phyloP scores from a whole-genome alignment of 2,329 filamentous ascomycete genomes.

The Aspergillus udagawae region DNA sequence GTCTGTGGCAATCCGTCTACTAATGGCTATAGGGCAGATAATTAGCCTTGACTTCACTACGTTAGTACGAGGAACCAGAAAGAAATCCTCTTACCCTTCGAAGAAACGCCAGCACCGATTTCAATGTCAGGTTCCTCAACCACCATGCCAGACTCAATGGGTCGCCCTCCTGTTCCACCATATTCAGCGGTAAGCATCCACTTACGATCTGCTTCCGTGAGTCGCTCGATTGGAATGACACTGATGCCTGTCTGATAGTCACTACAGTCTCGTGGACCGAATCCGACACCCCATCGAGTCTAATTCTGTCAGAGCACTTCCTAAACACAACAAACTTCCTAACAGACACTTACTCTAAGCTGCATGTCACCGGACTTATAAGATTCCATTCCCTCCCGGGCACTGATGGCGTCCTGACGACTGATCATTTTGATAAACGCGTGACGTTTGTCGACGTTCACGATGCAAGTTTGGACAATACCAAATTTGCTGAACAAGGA shows the following conservation, averaged over 20 bases:
- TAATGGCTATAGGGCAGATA: slow-evolving; percentile 40
- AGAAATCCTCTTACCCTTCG: slow-evolving; percentile 60
- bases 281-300: slow-evolving; percentile 97
- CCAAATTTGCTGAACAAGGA: slow-evolving; percentile 77
- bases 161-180: slow-evolving; percentile 81
- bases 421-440: slow-evolving; percentile 99
- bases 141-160: slow-evolving; percentile 77
- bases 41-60: neutral
- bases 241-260: slow-evolving; percentile 92
- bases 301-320: slow-evolving; percentile 38
- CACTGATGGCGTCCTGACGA: slow-evolving; percentile 75
- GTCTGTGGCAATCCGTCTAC: slow-evolving; percentile 49
- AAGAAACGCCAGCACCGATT: slow-evolving; percentile 94
- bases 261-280: slow-evolving; percentile 93
- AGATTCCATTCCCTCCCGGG: slow-evolving; percentile 84
- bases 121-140: slow-evolving; percentile 98
- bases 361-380: slow-evolving; percentile 68
- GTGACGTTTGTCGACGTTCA: slow-evolving; percentile 96
- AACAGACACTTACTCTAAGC: slow-evolving; percentile 57
- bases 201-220: slow-evolving; percentile 94
- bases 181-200: slow-evolving; percentile 95
- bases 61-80: neutral
- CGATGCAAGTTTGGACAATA: slow-evolving; percentile 92
- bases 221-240: slow-evolving; percentile 83
- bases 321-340: neutral